Base-by-base conservation (phyloP, 2,329 filamentous ascomycete species). In the Tolypocladium ovalisporum region DNA sequence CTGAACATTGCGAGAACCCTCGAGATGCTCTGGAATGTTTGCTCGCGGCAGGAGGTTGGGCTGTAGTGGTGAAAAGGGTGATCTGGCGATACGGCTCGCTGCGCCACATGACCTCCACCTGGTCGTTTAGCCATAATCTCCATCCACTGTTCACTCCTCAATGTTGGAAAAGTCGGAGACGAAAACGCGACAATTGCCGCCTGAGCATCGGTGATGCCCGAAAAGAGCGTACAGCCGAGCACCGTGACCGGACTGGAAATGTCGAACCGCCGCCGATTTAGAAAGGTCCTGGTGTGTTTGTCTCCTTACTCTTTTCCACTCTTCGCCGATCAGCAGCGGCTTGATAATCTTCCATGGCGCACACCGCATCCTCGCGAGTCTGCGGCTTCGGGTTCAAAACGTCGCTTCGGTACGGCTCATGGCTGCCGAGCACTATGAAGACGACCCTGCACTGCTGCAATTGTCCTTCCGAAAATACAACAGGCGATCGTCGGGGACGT, bases 141-240 rank as follows among this genome's bases (percentile, higher is more conserved):
- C 17, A 10, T 55, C 52, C 10, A 57, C 42, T 2, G 24, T 37
- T 52, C 52, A 55, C 2, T 27, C 27, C 7, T 39, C 19, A 6
- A 57, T 42, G 17, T 44, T 35, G 10, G 52, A 49, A 58, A 78
- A 78, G 62, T 77, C 75, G 37, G 74, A 75, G 9, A 77, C 62
- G 3, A 69, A 64, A 71, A 63, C 42, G 64, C 69, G 19, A 76
- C 67, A 1, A 56, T 59, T 24, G 67, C 64, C 29, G 62, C 57
- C 53, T 73, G 62, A 19, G 64, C 58, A 4, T 65, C 52, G 4
- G 66, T 57, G 54, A 78, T 63, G 17, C 65, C 60, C 6, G 75
- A 78, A 64, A 72, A 73, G 5, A 78, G 66, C 0, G 71, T 75
- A 60, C 74, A 77, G 17, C 75, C 75, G 1, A 78, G 66, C 8